phyloP scores from a whole-genome alignment of 768 basidiomycete genomes.

The Kwoniella bestiolae region DNA sequence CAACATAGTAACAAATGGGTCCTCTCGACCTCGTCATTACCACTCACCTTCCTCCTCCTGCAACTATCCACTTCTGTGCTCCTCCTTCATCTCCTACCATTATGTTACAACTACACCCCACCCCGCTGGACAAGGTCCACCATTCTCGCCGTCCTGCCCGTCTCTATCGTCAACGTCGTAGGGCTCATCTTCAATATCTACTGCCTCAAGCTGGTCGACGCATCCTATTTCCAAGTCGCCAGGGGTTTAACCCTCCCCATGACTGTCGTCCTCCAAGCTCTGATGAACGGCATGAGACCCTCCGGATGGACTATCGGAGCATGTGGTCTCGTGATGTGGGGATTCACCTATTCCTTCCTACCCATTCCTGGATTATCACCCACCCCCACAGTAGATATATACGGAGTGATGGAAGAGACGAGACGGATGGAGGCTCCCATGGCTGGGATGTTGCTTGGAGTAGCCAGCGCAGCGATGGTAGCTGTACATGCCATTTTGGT shows the following conservation, averaged over 20 bases:
- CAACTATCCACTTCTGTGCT: slow-evolving; percentile 32
- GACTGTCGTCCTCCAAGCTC: slow-evolving; percentile 29
- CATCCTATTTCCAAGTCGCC: slow-evolving; percentile 75
- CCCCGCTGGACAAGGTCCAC: slow-evolving; percentile 27
- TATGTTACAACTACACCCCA: slow-evolving; percentile 20
- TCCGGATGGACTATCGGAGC: slow-evolving; percentile 10
- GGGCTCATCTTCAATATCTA: slow-evolving; percentile 79
- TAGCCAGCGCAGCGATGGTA: slow-evolving; percentile 33
- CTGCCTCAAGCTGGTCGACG: slow-evolving; percentile 76
- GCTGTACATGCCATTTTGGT: slow-evolving; percentile 40
- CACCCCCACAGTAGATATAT: not conserved
- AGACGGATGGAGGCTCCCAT: slow-evolving; percentile 31
- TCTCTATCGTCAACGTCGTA: slow-evolving; percentile 33
- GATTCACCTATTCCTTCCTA: slow-evolving; percentile 37
- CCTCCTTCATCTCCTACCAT: slow-evolving; percentile 18
- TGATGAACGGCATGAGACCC: slow-evolving; percentile 23
- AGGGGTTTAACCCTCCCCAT: slow-evolving; percentile 35
- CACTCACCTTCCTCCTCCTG: slow-evolving; percentile 34
- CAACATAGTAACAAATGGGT: slow-evolving; percentile 39
- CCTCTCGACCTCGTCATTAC: slow-evolving; percentile 32
- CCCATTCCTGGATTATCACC: slow-evolving; percentile 15
- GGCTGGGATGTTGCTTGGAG: slow-evolving; percentile 37
- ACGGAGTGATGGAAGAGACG: not conserved
- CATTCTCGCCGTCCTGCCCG: slow-evolving; percentile 27
- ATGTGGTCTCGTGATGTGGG: slow-evolving; percentile 35